phyloP scores from a whole-genome alignment of 495 filamentous ascomycete species.

The Tuber borchii region DNA sequence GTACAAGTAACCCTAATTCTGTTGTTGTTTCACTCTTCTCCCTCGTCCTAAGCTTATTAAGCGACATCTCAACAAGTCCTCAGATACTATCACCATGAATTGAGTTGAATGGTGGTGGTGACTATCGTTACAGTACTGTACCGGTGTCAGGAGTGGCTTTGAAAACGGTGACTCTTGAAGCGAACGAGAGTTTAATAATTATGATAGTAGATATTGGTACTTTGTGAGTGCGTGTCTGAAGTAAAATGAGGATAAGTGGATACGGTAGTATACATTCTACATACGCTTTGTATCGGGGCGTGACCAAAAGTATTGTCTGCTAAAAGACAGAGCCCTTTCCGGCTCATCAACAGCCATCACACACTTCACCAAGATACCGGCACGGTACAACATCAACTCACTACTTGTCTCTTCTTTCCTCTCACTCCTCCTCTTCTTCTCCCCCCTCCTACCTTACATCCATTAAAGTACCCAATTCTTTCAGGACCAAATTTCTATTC shows the following conservation, averaged over 20 bases:
- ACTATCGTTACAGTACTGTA: neutral
- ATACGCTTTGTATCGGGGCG: neutral
- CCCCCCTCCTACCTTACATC: neutral
- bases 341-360: neutral
- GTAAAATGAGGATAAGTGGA: neutral
- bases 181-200: neutral
- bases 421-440: neutral
- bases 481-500: neutral
- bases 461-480: neutral
- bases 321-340: neutral
- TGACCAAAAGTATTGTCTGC: slow-evolving; percentile 4
- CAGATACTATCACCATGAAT: neutral
- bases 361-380: neutral
- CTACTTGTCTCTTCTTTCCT: neutral
- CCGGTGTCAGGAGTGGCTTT: neutral
- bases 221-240: neutral
- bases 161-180: neutral
- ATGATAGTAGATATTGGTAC: neutral
- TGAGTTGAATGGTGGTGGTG: neutral
- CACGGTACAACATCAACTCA: neutral
- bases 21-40: neutral
- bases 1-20: neutral
- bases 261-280: slow-evolving; percentile 1
- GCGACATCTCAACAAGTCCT: neutral
- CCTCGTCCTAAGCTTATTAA: neutral